These are phyloP conservation scores for Apiospora aurea DNA, from an alignment of 2,329 filamentous ascomycete species.

Conservation along the genomic window DNA sequence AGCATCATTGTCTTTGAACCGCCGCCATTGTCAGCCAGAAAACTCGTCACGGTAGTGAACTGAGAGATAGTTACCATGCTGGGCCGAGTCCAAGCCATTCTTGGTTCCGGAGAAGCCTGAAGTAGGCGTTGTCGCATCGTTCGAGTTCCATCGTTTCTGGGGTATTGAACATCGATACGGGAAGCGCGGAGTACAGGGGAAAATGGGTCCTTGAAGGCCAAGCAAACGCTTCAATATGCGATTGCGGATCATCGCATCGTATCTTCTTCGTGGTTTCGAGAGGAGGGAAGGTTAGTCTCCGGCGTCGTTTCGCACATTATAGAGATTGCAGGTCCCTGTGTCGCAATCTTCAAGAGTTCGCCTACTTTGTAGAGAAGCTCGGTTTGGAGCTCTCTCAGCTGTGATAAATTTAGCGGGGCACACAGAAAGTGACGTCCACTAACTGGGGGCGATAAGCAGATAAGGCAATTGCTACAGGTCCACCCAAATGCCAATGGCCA, in stretches of 20 bases:
- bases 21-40: background rate
- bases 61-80: constrained; percentile 6
- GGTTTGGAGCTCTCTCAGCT: constrained; percentile 2
- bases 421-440: constrained; percentile 1
- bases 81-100: background rate
- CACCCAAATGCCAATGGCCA: background rate
- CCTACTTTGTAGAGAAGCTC: background rate
- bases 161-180: background rate
- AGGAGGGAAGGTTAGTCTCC: background rate
- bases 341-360: background rate
- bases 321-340: background rate
- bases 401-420: background rate
- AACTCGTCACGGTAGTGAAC: background rate
- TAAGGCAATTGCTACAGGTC: background rate
- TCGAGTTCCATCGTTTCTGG: constrained; percentile 7
- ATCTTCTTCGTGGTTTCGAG: background rate
- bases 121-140: background rate
- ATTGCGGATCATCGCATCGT: constrained; percentile 12
- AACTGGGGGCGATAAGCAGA: background rate
- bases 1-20: background rate
- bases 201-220: background rate
- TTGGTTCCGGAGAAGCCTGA: background rate
- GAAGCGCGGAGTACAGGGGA: background rate
- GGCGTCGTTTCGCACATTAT: background rate
- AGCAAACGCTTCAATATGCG: background rate